Percentiles rank a stretch among this genome's conserved stretches.
Evolutionary conservation across 306 rosid genomes (phyloP).

Genomic region (Pyrus betulifolia): DNA sequence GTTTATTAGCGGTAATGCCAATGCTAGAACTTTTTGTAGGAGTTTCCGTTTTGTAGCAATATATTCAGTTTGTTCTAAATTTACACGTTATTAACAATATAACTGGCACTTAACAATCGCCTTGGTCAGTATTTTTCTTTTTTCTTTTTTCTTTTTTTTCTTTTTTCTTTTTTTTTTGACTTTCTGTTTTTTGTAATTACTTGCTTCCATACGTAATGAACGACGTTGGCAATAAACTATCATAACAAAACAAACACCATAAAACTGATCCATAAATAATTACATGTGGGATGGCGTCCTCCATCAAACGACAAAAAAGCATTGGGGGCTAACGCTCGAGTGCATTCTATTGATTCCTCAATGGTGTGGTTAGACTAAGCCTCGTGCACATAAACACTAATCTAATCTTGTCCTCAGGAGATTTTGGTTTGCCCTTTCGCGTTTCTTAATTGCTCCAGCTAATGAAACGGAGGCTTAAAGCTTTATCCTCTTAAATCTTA

Average conservation of each 20-base stretch:
- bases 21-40: too few species aligned
- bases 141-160: too few species aligned
- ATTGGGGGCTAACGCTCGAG: not conserved
- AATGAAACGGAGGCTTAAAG: not conserved
- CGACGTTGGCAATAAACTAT: not conserved
- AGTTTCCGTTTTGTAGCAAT: too few species aligned
- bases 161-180: too few species aligned
- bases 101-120: too few species aligned
- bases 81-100: too few species aligned
- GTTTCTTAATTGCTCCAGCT: not conserved
- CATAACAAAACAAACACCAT: not conserved
- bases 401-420: not conserved
- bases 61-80: too few species aligned
- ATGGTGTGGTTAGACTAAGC: not conserved
- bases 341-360: not conserved
- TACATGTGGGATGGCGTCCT: not conserved
- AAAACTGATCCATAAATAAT: not conserved
- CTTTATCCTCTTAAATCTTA: not conserved
- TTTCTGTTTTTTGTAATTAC: not conserved
- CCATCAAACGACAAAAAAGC: not conserved
- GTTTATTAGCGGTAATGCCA: not conserved
- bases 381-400: not conserved
- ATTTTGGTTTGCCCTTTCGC: not conserved
- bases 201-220: not conserved
- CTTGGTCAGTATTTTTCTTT: too few species aligned